Percentiles rank a stretch among this genome's conserved stretches.
Evolutionary conservation across 805 yeast genomes (phyloP).

Genomic region (Lachancea waltii): DNA sequence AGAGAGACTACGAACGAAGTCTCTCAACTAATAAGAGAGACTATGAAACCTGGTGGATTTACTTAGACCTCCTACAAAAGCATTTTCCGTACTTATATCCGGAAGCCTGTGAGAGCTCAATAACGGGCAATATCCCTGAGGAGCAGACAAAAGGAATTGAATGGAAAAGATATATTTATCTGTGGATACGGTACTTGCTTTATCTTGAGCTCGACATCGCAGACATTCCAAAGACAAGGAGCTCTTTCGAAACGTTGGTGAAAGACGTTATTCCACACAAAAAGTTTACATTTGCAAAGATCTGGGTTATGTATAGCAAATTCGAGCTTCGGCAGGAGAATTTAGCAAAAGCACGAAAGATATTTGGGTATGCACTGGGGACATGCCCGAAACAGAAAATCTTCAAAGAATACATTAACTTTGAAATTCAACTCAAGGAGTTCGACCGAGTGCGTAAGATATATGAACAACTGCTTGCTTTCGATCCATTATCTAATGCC

Average conservation of each 20-base stretch:
- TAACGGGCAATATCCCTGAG: conserved; percentile 20
- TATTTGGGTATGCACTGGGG: conserved; percentile 70
- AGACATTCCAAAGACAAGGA: conserved; percentile 42
- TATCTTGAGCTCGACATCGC: conserved; percentile 49
- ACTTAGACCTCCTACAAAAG: conserved; percentile 46
- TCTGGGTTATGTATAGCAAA: conserved; percentile 67
- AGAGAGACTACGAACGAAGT: conserved; percentile 45
- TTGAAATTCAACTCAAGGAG: conserved; percentile 66
- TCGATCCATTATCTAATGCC: conserved; percentile 16
- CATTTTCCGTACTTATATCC: conserved; percentile 18
- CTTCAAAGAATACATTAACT: conserved; percentile 54
- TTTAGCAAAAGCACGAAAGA: conserved; percentile 51
- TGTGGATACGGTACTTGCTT: conserved; percentile 64
- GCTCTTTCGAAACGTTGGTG: conserved; percentile 45
- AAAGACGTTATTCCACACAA: conserved; percentile 47
- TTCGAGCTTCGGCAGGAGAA: conserved; percentile 63
- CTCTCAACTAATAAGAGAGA: conserved; percentile 45
- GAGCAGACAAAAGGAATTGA: conserved; percentile 34
- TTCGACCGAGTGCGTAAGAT: conserved; percentile 73
- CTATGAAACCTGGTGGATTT: conserved; percentile 81
- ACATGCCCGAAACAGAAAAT: conserved; percentile 52
- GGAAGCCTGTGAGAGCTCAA: conserved; percentile 13
- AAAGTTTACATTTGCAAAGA: conserved; percentile 56
- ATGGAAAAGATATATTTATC: conserved; percentile 65
- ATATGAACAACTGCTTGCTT: conserved; percentile 50